Evolutionary conservation across 75 land plant species (phyloP), one percentile per base, ranked within the genome.

Genomic region (Isoetes taiwanensis): DNA sequence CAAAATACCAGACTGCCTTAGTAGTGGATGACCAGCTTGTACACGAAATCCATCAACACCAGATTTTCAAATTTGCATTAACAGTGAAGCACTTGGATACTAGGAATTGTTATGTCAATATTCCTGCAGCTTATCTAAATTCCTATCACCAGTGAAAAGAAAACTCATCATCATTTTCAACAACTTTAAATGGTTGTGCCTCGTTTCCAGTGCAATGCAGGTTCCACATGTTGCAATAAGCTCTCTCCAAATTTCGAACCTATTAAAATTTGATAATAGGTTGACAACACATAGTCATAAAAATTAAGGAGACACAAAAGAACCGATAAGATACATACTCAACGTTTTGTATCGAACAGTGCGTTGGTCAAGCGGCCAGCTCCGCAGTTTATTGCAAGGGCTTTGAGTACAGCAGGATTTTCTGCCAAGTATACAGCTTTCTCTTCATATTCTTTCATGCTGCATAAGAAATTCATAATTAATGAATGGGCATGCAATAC

Each of bases 221-320:
- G 23, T 46, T 46, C 50, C 50, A 46, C 50, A 46, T 46, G 25
- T 46, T 46, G 16, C 16, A 46, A n/a, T 46, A 46, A n/a, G 25
- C 16, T 23, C 50, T 6, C 19, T 46, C 50, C 50, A n/a, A 16
- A 23, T 46, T 46, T 6, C 16, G 25, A 16, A 46, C 50, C 50
- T 46, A n/a, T 3, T 19, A 6, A 46, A 37, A 14, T 9, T 9
- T 37, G 9, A 9, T 14, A 14, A 9, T 37, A 37, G 38, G 14
- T 37, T 37, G 9, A 14, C 14, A 9, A 37, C 11, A 9, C 38
- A 37, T 14, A 37, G 38, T 14, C 38, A 14, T 14, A 14, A 14
- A 14, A 14, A 14, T 9, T 14, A 14, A 9, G 14, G 11, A 14
- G 14, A 37, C 11, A 37, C 11, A 9, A 37, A 37, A 37, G 38